A percentile compares a stretch with the other conserved stretches of the same genome.
These are phyloP conservation scores for Obba rivulosa DNA, from an alignment of 768 basidiomycete genomes.

Conservation along the genomic window DNA sequence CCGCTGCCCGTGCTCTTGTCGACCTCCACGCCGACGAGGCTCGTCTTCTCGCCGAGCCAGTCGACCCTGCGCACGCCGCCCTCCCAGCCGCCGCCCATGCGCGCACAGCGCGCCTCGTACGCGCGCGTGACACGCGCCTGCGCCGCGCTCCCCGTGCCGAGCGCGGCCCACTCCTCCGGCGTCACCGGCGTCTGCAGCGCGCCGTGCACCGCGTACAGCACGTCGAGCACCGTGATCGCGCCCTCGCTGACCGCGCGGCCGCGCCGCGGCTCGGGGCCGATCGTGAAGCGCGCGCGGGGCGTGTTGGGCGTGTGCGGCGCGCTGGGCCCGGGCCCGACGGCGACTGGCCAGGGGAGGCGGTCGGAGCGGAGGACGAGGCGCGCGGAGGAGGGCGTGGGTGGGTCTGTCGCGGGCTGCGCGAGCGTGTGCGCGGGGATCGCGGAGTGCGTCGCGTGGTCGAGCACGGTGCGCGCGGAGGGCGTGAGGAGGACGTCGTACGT, in stretches of 20 bases:
- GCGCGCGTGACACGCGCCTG: constrained; percentile 57
- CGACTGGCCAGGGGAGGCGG: constrained; percentile 57
- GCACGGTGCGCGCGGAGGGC: constrained; percentile 52
- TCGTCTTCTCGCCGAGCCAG: constrained; percentile 58
- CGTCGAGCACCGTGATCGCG: constrained; percentile 55
- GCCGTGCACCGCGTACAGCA: constrained; percentile 54
- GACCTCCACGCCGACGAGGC: constrained; percentile 56
- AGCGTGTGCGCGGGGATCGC: constrained; percentile 54
- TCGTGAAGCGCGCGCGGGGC: constrained; percentile 21
- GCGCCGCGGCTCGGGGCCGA: constrained; percentile 21
- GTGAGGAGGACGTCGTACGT: constrained; percentile 53
- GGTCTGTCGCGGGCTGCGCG: constrained; percentile 60
- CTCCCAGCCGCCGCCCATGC: constrained; percentile 62
- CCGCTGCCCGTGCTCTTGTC: constrained; percentile 41
- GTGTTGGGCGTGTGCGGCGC: not conserved
- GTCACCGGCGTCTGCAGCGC: constrained; percentile 54
- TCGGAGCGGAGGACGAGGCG: constrained; percentile 49
- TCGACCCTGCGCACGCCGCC: constrained; percentile 64
- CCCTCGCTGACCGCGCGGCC: constrained; percentile 15
- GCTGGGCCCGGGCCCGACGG: constrained; percentile 33
- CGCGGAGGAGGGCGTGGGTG: constrained; percentile 40
- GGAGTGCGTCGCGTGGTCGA: constrained; percentile 48
- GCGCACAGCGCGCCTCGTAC: constrained; percentile 57
- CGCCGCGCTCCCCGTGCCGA: constrained; percentile 48
- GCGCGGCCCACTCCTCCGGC: constrained; percentile 57